A percentile compares a stretch with the other conserved stretches of the same genome.
phyloP scores from a whole-genome alignment of 306 rosid species.

The Begonia fuchsioides region DNA sequence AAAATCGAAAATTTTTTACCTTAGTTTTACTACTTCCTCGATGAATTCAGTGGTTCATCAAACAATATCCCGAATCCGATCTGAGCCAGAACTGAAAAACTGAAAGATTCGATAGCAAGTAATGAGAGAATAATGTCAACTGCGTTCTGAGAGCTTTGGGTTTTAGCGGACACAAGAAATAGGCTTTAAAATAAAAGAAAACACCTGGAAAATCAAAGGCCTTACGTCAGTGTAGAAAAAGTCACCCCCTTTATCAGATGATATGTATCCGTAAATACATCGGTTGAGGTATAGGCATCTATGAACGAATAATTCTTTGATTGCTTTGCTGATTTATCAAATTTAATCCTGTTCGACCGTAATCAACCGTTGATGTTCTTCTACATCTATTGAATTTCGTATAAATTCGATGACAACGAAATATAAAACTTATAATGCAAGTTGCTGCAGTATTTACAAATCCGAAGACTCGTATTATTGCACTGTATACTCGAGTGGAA shows the following conservation, averaged over 20 bases:
- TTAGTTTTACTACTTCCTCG: conserved; percentile 23
- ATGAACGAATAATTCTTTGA: too few relatives aligned
- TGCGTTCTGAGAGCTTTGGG: not conserved
- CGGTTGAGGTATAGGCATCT: too few relatives aligned
- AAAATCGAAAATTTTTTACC: conserved; percentile 24
- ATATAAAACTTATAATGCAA: too few relatives aligned
- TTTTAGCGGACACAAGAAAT: not conserved
- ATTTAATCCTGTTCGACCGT: too few relatives aligned
- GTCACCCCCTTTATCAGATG: not conserved
- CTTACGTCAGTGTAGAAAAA: not conserved
- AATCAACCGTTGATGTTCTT: too few relatives aligned
- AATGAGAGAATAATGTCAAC: not conserved
- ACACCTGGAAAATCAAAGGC: not conserved
- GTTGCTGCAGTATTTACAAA: too few relatives aligned
- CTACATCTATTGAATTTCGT: too few relatives aligned
- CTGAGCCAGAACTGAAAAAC: not conserved
- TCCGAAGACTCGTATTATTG: too few relatives aligned
- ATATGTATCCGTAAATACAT: too few relatives aligned
- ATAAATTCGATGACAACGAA: too few relatives aligned
- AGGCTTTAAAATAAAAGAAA: not conserved
- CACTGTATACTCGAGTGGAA: too few relatives aligned
- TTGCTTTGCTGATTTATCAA: too few relatives aligned
- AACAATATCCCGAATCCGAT: not conserved
- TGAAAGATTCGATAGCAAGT: not conserved
- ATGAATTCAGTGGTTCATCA: conserved; percentile 10